phyloP scores from a whole-genome alignment of 2,329 filamentous ascomycete genomes.

The Fusarium metavorans region DNA sequence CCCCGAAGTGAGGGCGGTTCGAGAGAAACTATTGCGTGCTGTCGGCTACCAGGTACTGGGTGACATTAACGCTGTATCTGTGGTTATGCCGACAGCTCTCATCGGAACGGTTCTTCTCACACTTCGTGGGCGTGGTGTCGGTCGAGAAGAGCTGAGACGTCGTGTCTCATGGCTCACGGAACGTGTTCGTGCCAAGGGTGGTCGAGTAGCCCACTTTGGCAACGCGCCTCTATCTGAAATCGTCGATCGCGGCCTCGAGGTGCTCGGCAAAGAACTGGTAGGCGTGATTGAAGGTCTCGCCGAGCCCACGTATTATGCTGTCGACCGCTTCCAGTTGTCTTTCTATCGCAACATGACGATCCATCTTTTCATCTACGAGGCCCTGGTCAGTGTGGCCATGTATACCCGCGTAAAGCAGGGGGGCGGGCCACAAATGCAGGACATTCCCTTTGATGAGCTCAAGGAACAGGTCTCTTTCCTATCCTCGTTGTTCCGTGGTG shows the following conservation, averaged over 20 bases:
- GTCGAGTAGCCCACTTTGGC: slow-evolving; percentile 93
- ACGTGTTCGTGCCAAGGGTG: slow-evolving; percentile 86
- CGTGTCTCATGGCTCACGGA: slow-evolving; percentile 91
- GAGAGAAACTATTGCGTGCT: slow-evolving; percentile 82
- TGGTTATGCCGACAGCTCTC: slow-evolving; percentile 97
- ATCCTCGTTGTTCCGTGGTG: slow-evolving; percentile 91
- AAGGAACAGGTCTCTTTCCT: slow-evolving; percentile 87
- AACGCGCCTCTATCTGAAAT: slow-evolving; percentile 83
- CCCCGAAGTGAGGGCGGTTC: slow-evolving; percentile 64
- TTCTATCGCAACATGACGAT: slow-evolving; percentile 99
- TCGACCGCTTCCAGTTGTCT: slow-evolving; percentile 95
- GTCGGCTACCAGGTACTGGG: slow-evolving; percentile 92
- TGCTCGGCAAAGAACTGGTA: slow-evolving; percentile 89
- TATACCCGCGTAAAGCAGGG: slow-evolving; percentile 93
- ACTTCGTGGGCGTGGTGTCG: slow-evolving; percentile 89
- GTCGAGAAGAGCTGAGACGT: slow-evolving; percentile 85
- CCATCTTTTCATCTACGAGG: slow-evolving; percentile 94
- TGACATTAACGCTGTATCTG: slow-evolving; percentile 95
- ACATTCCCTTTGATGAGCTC: slow-evolving; percentile 80
- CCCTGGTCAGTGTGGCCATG: slow-evolving; percentile 88
- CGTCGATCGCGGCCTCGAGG: slow-evolving; percentile 89
- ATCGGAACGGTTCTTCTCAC: slow-evolving; percentile 95
- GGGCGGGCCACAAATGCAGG: slow-evolving; percentile 84
- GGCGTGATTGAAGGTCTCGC: slow-evolving; percentile 82
- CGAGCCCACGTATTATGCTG: slow-evolving; percentile 93